Base-by-base conservation (phyloP, 1,139 yeast genomes). In the Geotrichum histeridarum region DNA sequence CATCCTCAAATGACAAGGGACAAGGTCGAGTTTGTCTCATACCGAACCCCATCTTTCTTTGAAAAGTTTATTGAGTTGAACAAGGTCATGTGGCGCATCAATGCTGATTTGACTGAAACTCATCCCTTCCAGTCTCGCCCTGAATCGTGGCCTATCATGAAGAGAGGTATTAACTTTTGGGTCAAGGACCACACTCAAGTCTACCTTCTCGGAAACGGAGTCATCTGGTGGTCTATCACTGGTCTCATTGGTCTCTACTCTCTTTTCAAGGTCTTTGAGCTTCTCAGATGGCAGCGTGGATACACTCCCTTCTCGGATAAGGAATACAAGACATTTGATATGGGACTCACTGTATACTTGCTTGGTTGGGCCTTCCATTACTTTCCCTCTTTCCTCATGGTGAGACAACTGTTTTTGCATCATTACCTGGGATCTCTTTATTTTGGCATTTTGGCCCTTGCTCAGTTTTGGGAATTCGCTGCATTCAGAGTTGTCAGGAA, bases 131-230 rank as follows among this genome's bases (percentile, higher is more conserved):
- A 91, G 73, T 88, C 96, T 12, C 74, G 81, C 55, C 99, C 99
- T 54, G 76, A 75, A 55, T 79, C 89, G 41, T 94, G 99, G 99
- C 96, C 97, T 57, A 71, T 86, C 42, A 77, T 94, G 67, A 72
- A 78, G 59, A 84, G 98, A 71, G 99, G 99, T 69, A 93, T 94
- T 71, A 89, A 89, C 73, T 94, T 93, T 75, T 93, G 98, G 98
- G 84, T 79, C 61, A 77, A 78, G 64, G 82, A 86, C 58, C 77
- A 85, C 68, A 80, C 78, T 61, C 95, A 87, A 69, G 82, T 93
- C 44, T 94, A 93, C 70, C 77, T 94, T 60, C 68, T 93, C 48
- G 99, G 99, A 68, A 94, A 94, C 68, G 91, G 93, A 17, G 80
- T 87, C 51, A 76, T 85, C 46, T 94, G 98, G 97, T 91, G 95